phyloP scores from a whole-genome alignment of 805 yeast genomes.

The Candida alai region DNA sequence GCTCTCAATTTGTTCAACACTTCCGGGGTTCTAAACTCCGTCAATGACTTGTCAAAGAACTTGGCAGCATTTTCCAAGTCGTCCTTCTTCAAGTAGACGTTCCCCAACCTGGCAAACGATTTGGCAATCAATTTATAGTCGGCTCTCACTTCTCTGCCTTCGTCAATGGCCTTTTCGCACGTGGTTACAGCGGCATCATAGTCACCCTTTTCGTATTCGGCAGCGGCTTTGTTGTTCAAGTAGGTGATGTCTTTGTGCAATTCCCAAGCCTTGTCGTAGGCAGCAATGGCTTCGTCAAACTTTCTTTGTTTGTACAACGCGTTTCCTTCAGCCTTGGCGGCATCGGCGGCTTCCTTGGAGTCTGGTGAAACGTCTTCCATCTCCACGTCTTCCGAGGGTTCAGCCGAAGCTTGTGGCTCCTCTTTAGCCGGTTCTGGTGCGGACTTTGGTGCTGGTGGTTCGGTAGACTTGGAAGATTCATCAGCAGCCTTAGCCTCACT shows the following conservation, averaged over 20 bases:
- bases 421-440: constrained; percentile 14
- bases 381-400: constrained; percentile 30
- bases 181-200: constrained; percentile 80
- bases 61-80: constrained; percentile 72
- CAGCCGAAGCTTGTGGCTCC: constrained; percentile 19
- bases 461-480: too few relatives aligned
- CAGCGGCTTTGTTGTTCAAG: constrained; percentile 95
- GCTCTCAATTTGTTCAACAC: constrained; percentile 81
- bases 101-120: constrained; percentile 90
- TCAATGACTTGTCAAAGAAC: constrained; percentile 82
- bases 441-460: constrained; percentile 11
- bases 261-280: constrained; percentile 85
- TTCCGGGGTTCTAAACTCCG: constrained; percentile 97
- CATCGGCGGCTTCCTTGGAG: constrained; percentile 55
- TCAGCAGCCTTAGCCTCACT: constrained; percentile 15
- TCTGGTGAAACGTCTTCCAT: constrained; percentile 31
- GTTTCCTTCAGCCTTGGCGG: constrained; percentile 82
- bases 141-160: constrained; percentile 85
- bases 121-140: constrained; percentile 91
- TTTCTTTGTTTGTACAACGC: constrained; percentile 77
- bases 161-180: constrained; percentile 77
- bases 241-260: constrained; percentile 81
- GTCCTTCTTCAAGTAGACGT: constrained; percentile 68
- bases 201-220: constrained; percentile 94
- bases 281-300: constrained; percentile 88